phyloP scores from a whole-genome alignment of 192 early-diverging fungal species.

The Linnemannia zychae region DNA sequence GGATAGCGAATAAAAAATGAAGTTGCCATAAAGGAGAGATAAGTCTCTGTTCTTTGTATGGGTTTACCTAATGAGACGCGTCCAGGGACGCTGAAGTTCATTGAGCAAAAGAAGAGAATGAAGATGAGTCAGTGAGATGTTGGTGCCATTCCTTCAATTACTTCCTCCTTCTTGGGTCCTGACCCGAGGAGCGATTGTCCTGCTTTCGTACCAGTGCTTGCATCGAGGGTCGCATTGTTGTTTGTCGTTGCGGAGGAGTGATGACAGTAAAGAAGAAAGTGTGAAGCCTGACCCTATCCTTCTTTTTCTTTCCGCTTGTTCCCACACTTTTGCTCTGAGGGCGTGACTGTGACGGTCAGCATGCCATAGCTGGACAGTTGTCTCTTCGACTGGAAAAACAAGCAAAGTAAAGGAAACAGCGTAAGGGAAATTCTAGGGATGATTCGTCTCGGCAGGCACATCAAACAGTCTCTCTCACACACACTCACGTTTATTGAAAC shows the following conservation, averaged over 20 bases:
- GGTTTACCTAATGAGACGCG: slow-evolving; percentile 53
- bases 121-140: not conserved
- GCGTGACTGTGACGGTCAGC: too few relatives aligned
- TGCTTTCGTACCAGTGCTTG: not conserved
- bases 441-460: too few relatives aligned
- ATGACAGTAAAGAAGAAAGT: too few relatives aligned
- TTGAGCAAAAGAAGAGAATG: not conserved
- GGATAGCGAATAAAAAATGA: not conserved
- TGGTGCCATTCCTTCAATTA: not conserved
- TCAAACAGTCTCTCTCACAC: too few relatives aligned
- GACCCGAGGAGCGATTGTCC: not conserved
- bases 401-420: too few relatives aligned
- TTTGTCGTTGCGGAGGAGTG: not conserved
- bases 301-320: too few relatives aligned
- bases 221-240: not conserved
- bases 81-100: slow-evolving; percentile 46
- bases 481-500: too few relatives aligned
- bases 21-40: not conserved
- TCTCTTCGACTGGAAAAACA: too few relatives aligned
- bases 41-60: not conserved
- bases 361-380: too few relatives aligned
- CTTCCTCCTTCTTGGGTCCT: not conserved
- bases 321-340: too few relatives aligned
- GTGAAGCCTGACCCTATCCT: too few relatives aligned
- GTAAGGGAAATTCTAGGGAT: too few relatives aligned